A percentile compares a stretch with the other conserved stretches of the same genome.
Evolutionary conservation across 2,329 filamentous ascomycete species (phyloP).

Genomic region (Pseudogymnoascus sp.): DNA sequence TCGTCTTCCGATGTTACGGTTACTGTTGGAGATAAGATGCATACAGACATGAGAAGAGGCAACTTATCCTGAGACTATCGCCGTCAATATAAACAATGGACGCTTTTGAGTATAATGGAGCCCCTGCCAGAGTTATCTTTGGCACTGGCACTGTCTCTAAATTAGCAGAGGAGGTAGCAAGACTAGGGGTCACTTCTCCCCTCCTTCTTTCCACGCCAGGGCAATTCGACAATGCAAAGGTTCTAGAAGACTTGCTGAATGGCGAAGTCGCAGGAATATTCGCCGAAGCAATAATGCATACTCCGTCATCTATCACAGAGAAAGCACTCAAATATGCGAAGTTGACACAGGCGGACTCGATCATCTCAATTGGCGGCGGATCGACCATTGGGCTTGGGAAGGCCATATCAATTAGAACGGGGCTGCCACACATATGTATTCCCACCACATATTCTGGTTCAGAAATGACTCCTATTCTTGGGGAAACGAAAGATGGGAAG

Average conservation of each 20-base stretch:
- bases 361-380: conserved; percentile 55
- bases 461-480: conserved; percentile 58
- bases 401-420: conserved; percentile 44
- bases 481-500: conserved; percentile 49
- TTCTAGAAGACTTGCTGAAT: conserved; percentile 38
- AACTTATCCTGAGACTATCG: too few relatives aligned
- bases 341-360: conserved; percentile 40
- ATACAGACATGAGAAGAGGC: too few relatives aligned
- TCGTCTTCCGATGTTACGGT: too few relatives aligned
- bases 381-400: conserved; percentile 56
- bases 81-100: too few relatives aligned
- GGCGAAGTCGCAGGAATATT: conserved; percentile 43
- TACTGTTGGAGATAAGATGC: too few relatives aligned
- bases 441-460: conserved; percentile 55
- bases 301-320: conserved; percentile 48
- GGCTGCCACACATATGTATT: conserved; percentile 49
- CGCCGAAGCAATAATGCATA: conserved; percentile 54
- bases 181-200: too few relatives aligned
- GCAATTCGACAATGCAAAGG: too few relatives aligned
- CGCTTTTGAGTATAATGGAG: too few relatives aligned
- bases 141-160: too few relatives aligned
- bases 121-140: too few relatives aligned
- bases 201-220: too few relatives aligned
- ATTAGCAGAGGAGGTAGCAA: too few relatives aligned
- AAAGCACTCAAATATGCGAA: conserved; percentile 43